phyloP scores from a whole-genome alignment of 306 rosid species.

The Albizia julibrissin region DNA sequence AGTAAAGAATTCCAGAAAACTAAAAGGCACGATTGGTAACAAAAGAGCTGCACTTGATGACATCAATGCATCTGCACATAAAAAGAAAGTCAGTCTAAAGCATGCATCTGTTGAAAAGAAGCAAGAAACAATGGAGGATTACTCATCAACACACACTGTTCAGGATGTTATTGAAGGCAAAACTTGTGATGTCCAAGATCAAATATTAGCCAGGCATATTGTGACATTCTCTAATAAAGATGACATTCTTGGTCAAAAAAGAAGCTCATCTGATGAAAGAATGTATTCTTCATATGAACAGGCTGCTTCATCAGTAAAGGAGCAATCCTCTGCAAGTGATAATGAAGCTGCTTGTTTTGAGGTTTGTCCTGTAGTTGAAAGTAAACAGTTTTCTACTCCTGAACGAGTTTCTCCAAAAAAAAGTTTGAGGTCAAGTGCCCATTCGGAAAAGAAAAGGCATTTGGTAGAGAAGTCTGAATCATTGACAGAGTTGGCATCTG shows the following conservation, averaged over 20 bases:
- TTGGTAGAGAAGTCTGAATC: slow-evolving; percentile 47
- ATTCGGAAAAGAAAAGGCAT: slow-evolving; percentile 45
- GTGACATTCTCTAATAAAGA: slow-evolving; percentile 62
- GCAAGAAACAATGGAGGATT: slow-evolving; percentile 49
- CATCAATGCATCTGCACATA: slow-evolving; percentile 35
- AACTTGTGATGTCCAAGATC: slow-evolving; percentile 39
- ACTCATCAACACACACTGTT: slow-evolving; percentile 34
- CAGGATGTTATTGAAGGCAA: slow-evolving; percentile 43
- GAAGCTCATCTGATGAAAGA: slow-evolving; percentile 46
- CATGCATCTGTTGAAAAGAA: slow-evolving; percentile 46
- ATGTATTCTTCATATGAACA: slow-evolving; percentile 44
- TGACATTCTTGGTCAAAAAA: slow-evolving; percentile 51
- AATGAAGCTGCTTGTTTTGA: slow-evolving; percentile 50
- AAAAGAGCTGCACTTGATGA: slow-evolving; percentile 45
- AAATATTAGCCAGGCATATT: slow-evolving; percentile 38
- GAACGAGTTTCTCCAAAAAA: slow-evolving; percentile 41
- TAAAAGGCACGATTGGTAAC: slow-evolving; percentile 35
- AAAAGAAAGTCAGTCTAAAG: slow-evolving; percentile 53
- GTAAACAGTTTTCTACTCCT: slow-evolving; percentile 50
- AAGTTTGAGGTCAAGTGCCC: slow-evolving; percentile 47
- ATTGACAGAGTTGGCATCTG: slow-evolving; percentile 36
- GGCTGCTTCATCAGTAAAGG: slow-evolving; percentile 51
- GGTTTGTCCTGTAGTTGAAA: slow-evolving; percentile 43
- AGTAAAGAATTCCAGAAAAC: slow-evolving; percentile 48
- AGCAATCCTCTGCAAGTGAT: slow-evolving; percentile 50